phyloP scores from a whole-genome alignment of 768 basidiomycete genomes.

The Mycena rosella region DNA sequence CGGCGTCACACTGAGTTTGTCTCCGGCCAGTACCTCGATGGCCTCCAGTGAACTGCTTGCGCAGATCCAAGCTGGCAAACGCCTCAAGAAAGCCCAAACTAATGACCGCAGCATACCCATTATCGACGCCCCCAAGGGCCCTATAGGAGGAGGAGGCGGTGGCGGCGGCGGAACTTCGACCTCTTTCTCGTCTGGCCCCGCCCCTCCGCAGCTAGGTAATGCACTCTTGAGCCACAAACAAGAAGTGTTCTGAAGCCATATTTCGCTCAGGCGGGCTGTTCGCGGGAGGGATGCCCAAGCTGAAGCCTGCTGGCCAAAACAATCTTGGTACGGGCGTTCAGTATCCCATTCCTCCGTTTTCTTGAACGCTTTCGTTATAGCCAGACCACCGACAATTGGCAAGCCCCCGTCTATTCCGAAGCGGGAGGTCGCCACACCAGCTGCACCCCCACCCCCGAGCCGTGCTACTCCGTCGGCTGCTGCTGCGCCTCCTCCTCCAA shows the following conservation, averaged over 20 bases:
- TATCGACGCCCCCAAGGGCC: slow-evolving; percentile 62
- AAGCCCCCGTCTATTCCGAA: slow-evolving; percentile 77
- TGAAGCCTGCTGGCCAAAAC: slow-evolving; percentile 82
- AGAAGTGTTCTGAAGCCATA: slow-evolving; percentile 23
- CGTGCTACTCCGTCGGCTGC: slow-evolving; percentile 50
- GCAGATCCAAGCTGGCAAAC: slow-evolving; percentile 87
- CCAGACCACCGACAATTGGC: slow-evolving; percentile 71
- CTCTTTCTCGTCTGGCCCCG: slow-evolving; percentile 49
- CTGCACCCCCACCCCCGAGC: slow-evolving; percentile 51
- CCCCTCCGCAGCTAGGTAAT: slow-evolving; percentile 81
- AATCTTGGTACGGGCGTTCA: slow-evolving; percentile 60
- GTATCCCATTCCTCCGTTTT: slow-evolving; percentile 20
- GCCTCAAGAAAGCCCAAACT: slow-evolving; percentile 84
- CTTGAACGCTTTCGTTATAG: slow-evolving; percentile 49
- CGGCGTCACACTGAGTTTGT: neutral
- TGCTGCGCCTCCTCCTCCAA: slow-evolving; percentile 48
- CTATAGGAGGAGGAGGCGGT: slow-evolving; percentile 51
- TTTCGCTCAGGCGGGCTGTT: slow-evolving; percentile 66
- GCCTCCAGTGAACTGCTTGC: slow-evolving; percentile 81
- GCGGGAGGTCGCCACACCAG: slow-evolving; percentile 43
- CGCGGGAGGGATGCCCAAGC: slow-evolving; percentile 91
- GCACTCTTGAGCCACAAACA: slow-evolving; percentile 5
- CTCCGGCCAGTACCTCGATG: slow-evolving; percentile 56
- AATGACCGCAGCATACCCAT: slow-evolving; percentile 83
- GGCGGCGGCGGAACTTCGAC: slow-evolving; percentile 47